Evolutionary conservation across 371 early-diverging fungal genomes (phyloP).

Genomic region (Aphelidium insulamus): DNA sequence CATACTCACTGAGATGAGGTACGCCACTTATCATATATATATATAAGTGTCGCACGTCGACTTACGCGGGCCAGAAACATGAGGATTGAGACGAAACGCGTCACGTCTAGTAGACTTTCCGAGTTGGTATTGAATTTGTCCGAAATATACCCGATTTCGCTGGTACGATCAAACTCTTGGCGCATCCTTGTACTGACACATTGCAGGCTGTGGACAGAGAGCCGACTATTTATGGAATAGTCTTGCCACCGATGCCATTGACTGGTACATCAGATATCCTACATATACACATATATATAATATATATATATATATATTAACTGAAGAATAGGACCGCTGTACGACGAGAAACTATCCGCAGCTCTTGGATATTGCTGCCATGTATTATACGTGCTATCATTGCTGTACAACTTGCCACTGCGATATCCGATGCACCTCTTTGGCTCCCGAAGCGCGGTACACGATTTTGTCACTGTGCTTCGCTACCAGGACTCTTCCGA

Average conservation of each 20-base stretch:
- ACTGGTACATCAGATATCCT: not conserved
- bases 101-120: no score
- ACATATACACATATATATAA: not conserved
- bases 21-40: no score
- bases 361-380: constrained; percentile 52
- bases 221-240: constrained; percentile 4
- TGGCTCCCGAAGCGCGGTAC: constrained; percentile 47
- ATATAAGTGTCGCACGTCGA: no score
- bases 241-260: not conserved
- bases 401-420: constrained; percentile 41
- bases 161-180: constrained; percentile 10
- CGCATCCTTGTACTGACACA: not conserved
- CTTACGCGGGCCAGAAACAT: no score
- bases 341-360: constrained; percentile 44
- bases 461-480: constrained; percentile 34
- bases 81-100: no score
- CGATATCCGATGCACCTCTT: constrained; percentile 50
- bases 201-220: not conserved
- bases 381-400: constrained; percentile 40
- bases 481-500: constrained; percentile 12
- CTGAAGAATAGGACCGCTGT: no score
- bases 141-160: constrained; percentile 38
- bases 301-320: constrained; percentile 6
- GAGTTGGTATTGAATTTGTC: constrained; percentile 31
- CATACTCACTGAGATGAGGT: no score